A percentile compares a stretch with the other conserved stretches of the same genome.
Conservation (phyloP, 805 yeast genomes). For the Scheffersomyces amazonensis region DNA sequence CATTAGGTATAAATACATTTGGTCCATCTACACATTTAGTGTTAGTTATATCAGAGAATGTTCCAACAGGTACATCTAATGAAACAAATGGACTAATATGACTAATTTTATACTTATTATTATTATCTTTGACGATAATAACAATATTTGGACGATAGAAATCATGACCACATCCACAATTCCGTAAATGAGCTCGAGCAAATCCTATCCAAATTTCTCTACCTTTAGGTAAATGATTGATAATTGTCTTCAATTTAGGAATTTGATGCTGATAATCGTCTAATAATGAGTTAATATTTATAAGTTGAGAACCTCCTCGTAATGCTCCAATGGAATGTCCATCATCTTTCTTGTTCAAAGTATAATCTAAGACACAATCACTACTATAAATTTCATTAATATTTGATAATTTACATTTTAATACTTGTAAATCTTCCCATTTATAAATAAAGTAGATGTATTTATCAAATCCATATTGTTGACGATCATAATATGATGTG, state of each 20-base stretch:
- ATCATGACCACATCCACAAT: conserved; percentile 35
- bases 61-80: conserved; percentile 19
- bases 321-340: conserved; percentile 23
- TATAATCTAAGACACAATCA: conserved; percentile 4
- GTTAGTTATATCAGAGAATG: conserved; percentile 26
- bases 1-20: conserved; percentile 31
- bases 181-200: conserved; percentile 34
- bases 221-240: conserved; percentile 13
- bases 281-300: conserved; percentile 19
- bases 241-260: conserved; percentile 8
- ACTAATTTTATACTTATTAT: conserved; percentile 17
- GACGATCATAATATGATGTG: conserved; percentile 19
- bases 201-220: conserved; percentile 37
- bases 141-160: conserved; percentile 40
- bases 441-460: conserved; percentile 27
- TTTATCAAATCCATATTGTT: conserved; percentile 22
- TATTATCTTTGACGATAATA: conserved; percentile 15
- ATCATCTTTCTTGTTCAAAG: not conserved
- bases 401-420: conserved; percentile 19
- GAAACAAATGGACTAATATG: conserved; percentile 30
- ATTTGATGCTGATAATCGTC: conserved; percentile 12
- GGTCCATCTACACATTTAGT: conserved; percentile 22
- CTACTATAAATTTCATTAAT: conserved; percentile 7
- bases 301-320: conserved; percentile 34
- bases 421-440: conserved; percentile 25